Conservation (phyloP, 306 rosid species). For the Citrullus colocynthis region DNA sequence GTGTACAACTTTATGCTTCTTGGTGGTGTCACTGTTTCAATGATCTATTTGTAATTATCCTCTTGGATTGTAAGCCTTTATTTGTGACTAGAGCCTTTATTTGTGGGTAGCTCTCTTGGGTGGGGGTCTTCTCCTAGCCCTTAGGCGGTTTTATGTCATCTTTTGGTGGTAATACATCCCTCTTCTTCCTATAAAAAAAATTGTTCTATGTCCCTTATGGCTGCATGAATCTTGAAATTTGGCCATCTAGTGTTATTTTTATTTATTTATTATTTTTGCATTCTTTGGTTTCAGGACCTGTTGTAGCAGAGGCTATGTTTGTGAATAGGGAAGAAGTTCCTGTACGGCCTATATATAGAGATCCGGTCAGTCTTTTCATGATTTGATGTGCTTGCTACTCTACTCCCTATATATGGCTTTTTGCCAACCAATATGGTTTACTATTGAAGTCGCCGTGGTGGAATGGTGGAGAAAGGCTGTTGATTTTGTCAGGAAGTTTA, state of each 20-base stretch:
- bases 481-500: neutral
- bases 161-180: too few species aligned
- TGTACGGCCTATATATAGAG: conserved; percentile 79
- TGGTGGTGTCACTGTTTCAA: too few species aligned
- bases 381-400: neutral
- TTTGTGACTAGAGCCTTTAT: too few species aligned
- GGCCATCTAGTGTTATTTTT: neutral
- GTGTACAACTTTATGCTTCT: too few species aligned
- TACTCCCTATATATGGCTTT: neutral
- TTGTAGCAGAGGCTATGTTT: conserved; percentile 91
- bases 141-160: too few species aligned
- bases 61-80: too few species aligned
- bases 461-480: neutral
- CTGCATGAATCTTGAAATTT: neutral
- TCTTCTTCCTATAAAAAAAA: too few species aligned
- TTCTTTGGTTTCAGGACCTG: conserved; percentile 65
- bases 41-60: too few species aligned
- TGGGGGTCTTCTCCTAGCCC: too few species aligned
- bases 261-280: neutral
- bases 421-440: neutral
- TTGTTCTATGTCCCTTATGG: neutral
- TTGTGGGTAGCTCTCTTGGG: too few species aligned
- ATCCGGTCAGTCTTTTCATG: conserved; percentile 52
- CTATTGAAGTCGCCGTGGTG: neutral
- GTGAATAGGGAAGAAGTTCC: conserved; percentile 94